Conservation (phyloP, 2,329 filamentous ascomycete genomes). For the Diplodia intermedia region DNA sequence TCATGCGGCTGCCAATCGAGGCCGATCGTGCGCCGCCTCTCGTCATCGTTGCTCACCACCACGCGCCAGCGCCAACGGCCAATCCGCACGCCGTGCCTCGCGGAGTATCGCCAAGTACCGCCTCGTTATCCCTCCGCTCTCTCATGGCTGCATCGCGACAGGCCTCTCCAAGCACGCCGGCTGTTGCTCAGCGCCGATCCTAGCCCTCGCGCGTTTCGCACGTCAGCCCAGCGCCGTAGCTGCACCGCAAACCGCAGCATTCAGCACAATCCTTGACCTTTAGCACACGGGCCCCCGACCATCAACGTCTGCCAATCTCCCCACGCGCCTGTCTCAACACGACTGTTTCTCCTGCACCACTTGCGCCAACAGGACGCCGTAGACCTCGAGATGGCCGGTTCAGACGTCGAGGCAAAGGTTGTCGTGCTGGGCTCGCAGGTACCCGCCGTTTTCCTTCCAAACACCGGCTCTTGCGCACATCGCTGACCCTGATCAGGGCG, state of each 20-base stretch:
- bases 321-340: constrained; percentile 31
- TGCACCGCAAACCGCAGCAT: constrained; percentile 4
- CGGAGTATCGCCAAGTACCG: not conserved
- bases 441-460: constrained; percentile 67
- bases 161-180: constrained; percentile 6
- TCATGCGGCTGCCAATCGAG: constrained; percentile 26
- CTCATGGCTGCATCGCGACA: constrained; percentile 22
- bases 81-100: constrained; percentile 13
- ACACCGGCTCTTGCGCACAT: constrained; percentile 71
- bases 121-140: not conserved
- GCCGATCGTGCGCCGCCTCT: constrained; percentile 24
- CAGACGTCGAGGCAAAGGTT: constrained; percentile 79
- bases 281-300: constrained; percentile 13
- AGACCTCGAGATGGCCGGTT: constrained; percentile 30
- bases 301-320: constrained; percentile 3
- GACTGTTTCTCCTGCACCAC: constrained; percentile 36
- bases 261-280: constrained; percentile 17
- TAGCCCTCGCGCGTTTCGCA: constrained; percentile 29
- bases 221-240: constrained; percentile 27
- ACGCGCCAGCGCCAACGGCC: not conserved
- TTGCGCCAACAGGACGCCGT: not conserved
- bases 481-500: constrained; percentile 73
- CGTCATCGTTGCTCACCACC: constrained; percentile 29
- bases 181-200: constrained; percentile 18
- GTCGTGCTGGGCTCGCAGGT: constrained; percentile 77